Evolutionary conservation across 257 asterid genomes (phyloP).

Genomic region (Nicotiana benthamiana): DNA sequence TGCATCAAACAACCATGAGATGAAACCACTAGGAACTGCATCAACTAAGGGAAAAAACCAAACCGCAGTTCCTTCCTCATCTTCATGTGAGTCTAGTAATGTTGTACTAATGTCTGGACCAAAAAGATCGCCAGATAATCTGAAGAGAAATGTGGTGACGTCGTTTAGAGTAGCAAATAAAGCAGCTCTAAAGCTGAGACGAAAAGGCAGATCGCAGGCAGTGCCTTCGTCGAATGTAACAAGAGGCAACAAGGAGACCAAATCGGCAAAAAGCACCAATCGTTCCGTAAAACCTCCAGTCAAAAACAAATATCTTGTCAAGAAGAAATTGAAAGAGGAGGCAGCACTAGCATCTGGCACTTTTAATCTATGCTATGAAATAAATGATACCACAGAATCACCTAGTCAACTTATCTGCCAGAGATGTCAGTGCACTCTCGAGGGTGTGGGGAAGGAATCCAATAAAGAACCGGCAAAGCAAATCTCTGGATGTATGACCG

Average conservation of each 20-base stretch:
- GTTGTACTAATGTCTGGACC: slow-evolving; percentile 17
- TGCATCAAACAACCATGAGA: slow-evolving; percentile 16
- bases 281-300: slow-evolving; percentile 48
- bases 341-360: slow-evolving; percentile 15
- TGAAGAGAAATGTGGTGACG: slow-evolving; percentile 23
- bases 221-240: slow-evolving; percentile 33
- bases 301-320: slow-evolving; percentile 43
- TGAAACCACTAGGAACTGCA: slow-evolving; percentile 11
- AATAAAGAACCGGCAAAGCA: slow-evolving; percentile 14
- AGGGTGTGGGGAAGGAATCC: slow-evolving; percentile 30
- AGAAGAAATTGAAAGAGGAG: slow-evolving; percentile 52
- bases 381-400: slow-evolving; percentile 13
- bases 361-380: slow-evolving; percentile 21
- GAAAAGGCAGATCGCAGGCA: slow-evolving; percentile 44
- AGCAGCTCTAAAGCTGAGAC: slow-evolving; percentile 44
- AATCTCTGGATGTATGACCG: slow-evolving; percentile 9
- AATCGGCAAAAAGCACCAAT: slow-evolving; percentile 30
- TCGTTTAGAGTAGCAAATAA: slow-evolving; percentile 37
- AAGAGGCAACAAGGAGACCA: slow-evolving; percentile 43
- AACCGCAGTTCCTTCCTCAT: slow-evolving; percentile 16
- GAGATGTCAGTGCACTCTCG: slow-evolving; percentile 73
- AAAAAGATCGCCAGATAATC: slow-evolving; percentile 27
- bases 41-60: slow-evolving; percentile 25
- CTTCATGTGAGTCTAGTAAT: slow-evolving; percentile 16
- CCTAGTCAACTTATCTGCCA: slow-evolving; percentile 56